A percentile compares a stretch with the other conserved stretches of the same genome.
Evolutionary conservation across 2,329 filamentous ascomycete genomes (phyloP).

Genomic region (Berkeleyomyces rouxiae): DNA sequence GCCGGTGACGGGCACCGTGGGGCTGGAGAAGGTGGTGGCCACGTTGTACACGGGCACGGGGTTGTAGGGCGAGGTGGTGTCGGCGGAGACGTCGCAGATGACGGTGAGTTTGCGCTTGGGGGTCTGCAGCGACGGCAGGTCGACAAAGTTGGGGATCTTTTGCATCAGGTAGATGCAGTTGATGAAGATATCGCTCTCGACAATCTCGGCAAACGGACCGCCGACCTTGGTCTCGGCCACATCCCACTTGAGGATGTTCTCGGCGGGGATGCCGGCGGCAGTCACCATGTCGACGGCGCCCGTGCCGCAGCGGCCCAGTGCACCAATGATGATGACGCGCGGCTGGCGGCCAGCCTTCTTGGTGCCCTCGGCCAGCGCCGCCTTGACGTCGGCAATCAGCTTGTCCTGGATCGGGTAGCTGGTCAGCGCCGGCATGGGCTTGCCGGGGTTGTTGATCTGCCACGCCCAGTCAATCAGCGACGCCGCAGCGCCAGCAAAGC

Average conservation of each 20-base stretch:
- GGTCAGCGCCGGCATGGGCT: slow-evolving; percentile 48
- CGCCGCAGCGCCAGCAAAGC: slow-evolving; percentile 57
- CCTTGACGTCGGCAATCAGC: slow-evolving; percentile 59
- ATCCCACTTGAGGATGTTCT: slow-evolving; percentile 48
- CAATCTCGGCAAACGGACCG: slow-evolving; percentile 66
- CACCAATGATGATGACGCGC: slow-evolving; percentile 70
- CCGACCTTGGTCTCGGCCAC: slow-evolving; percentile 56
- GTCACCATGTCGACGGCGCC: slow-evolving; percentile 69
- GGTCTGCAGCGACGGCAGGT: slow-evolving; percentile 48
- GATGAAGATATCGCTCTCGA: slow-evolving; percentile 59
- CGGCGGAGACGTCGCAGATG: slow-evolving; percentile 63
- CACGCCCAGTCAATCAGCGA: slow-evolving; percentile 69
- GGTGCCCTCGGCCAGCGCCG: slow-evolving; percentile 47
- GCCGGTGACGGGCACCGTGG: slow-evolving; percentile 61
- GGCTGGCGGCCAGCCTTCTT: slow-evolving; percentile 49
- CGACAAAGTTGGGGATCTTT: slow-evolving; percentile 69
- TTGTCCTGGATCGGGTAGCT: slow-evolving; percentile 52
- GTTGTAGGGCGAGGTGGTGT: slow-evolving; percentile 58
- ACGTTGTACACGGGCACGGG: slow-evolving; percentile 63
- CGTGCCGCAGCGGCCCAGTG: slow-evolving; percentile 63
- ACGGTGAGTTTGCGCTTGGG: slow-evolving; percentile 59
- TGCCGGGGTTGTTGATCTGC: slow-evolving; percentile 56
- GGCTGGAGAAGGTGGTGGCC: slow-evolving; percentile 74
- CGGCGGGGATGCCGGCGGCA: slow-evolving; percentile 40
- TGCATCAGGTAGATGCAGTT: slow-evolving; percentile 79